These are phyloP conservation scores for Eucalyptus erythrocorys DNA, from an alignment of 345 rosid genomes.

Conservation along the genomic window DNA sequence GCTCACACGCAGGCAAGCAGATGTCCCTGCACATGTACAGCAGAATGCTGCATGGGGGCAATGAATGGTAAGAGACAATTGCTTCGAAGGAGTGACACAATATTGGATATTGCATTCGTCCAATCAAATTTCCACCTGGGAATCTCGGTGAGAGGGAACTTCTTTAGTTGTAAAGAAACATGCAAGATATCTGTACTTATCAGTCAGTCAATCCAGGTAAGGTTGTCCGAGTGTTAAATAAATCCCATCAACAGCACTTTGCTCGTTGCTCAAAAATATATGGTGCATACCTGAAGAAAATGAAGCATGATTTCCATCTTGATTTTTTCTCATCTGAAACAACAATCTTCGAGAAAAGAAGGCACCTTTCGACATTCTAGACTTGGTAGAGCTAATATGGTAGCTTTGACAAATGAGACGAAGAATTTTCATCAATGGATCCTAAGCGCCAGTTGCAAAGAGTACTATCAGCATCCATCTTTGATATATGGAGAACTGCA, in stretches of 20 bases:
- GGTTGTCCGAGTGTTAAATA: neutral
- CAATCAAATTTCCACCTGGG: neutral
- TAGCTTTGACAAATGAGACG: conserved; percentile 11
- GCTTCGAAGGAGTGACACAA: neutral
- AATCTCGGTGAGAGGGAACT: neutral
- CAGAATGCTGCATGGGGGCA: neutral
- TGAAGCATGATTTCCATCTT: neutral
- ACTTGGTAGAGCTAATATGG: neutral
- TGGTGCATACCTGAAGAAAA: neutral
- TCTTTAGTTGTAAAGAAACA: neutral
- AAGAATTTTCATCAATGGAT: conserved; percentile 9
- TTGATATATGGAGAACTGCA: conserved; percentile 40
- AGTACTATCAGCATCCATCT: conserved; percentile 27
- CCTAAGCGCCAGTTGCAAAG: conserved; percentile 48
- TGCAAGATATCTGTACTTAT: neutral
- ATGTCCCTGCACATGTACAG: neutral
- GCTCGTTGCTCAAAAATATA: neutral
- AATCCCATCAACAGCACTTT: neutral
- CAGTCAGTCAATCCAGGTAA: neutral
- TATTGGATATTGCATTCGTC: neutral
- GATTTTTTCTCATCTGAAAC: neutral
- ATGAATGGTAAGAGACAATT: neutral
- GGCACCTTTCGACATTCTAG: neutral
- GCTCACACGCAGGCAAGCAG: neutral
- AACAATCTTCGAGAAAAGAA: neutral